Evolutionary conservation across 495 filamentous ascomycete species (phyloP), one percentile per base, ranked within the genome.

Genomic region (Aspergillus steynii): DNA sequence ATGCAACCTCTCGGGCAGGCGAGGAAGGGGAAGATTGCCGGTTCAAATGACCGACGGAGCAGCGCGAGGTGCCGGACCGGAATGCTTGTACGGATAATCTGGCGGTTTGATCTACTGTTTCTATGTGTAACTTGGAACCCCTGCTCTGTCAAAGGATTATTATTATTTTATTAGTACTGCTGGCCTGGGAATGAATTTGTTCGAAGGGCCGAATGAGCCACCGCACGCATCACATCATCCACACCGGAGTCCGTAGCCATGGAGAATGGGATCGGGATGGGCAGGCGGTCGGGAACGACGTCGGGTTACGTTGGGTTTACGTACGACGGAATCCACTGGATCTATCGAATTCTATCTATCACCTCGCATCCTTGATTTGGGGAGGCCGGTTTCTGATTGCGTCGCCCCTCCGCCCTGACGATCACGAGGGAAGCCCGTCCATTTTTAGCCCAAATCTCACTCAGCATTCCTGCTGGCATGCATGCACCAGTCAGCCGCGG

Each of bases 361-460:
- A 42, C 9, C 1, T 49, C 25, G 46, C 3, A 49, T 49, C 25
- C 46, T 49, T 49, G 46, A n/a, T 27, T 6, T 2, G 50, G 5
- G 27, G 50, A 53, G 27, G 51, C 27, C 15, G 51, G 15, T n/a
- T 31, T 53, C 51, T 53, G 15, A 29, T 53, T 31, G 27, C 27
- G 29, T 29, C 28, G 27, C 27, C 27, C 25, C 25, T 7, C 5
- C 47, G 62, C 58, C 58, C 59, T 58, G 58, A 55, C 53, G 58
- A 65, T 61, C 62, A 65, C 62, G 62, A 61, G 62, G 62, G 46
- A 54, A 34, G 20, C 20, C 49, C 29, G 32, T 14, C 57, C 48
- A 53, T 53, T 56, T 51, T 56, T 14, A 14, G 27, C 29, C 47
- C 51, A 10, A 10, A 50, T 29, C 51, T 29, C 15, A 50, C 28